A percentile compares a stretch with the other conserved stretches of the same genome.
These are phyloP conservation scores for Brassica balearica DNA, from an alignment of 441 rosid genomes.

Conservation along the genomic window DNA sequence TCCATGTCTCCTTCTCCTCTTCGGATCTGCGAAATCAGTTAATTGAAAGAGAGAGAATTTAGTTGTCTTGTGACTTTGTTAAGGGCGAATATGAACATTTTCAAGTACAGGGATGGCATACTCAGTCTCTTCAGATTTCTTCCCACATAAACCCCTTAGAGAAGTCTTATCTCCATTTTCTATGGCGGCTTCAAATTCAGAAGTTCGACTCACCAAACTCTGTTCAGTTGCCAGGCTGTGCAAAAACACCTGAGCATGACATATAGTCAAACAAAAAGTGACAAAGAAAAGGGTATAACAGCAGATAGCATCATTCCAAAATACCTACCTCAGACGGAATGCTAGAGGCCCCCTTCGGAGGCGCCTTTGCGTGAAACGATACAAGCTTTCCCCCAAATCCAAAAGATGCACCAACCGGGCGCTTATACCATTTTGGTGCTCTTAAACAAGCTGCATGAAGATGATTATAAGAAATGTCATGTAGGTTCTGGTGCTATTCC, in stretches of 20 bases:
- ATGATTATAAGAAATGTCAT: neutral
- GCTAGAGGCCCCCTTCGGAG: constrained; percentile 51
- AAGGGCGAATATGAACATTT: constrained; percentile 23
- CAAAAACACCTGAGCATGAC: constrained; percentile 66
- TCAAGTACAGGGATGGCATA: constrained; percentile 51
- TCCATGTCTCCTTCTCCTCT: too few species aligned
- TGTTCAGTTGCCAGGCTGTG: constrained; percentile 82
- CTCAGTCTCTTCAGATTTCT: constrained; percentile 86
- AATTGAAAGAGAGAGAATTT: constrained; percentile 32
- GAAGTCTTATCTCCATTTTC: constrained; percentile 85
- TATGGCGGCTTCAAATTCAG: constrained; percentile 91
- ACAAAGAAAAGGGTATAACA: constrained; percentile 20
- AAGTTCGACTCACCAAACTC: constrained; percentile 74
- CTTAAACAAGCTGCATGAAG: constrained; percentile 59
- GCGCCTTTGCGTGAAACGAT: constrained; percentile 41
- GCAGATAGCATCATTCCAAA: constrained; percentile 15
- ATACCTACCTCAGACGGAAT: constrained; percentile 77
- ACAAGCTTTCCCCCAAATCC: constrained; percentile 99
- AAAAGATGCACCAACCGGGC: constrained; percentile 44
- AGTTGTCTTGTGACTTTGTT: constrained; percentile 33
- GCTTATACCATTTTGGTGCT: constrained; percentile 98
- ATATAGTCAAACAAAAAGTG: constrained; percentile 31
- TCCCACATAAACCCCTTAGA: constrained; percentile 76
- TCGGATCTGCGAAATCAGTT: neutral
- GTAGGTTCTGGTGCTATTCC: too few species aligned